Conservation (phyloP, 805 yeast genomes). For the Alloascoidea africana region DNA sequence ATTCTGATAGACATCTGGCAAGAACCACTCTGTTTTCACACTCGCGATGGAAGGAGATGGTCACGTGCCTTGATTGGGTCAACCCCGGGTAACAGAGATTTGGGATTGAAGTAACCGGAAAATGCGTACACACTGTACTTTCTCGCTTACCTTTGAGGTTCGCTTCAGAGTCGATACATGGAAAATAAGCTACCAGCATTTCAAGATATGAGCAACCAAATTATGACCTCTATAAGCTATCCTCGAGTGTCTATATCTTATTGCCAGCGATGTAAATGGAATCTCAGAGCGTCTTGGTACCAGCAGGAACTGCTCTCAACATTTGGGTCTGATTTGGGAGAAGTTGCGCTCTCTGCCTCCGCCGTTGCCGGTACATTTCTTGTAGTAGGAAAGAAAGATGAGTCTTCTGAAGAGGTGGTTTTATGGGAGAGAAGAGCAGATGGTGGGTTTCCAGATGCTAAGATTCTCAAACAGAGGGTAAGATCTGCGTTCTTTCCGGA, state of each 20-base stretch:
- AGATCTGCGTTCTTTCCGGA: constrained; percentile 44
- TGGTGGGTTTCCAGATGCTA: constrained; percentile 83
- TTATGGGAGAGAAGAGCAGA: constrained; percentile 48
- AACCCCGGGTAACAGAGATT: too few relatives aligned
- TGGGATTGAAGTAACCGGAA: too few relatives aligned
- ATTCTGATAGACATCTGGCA: too few relatives aligned
- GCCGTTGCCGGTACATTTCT: constrained; percentile 40
- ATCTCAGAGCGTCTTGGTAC: constrained; percentile 78
- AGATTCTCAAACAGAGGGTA: constrained; percentile 53
- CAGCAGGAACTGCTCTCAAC: constrained; percentile 77
- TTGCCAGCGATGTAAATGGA: constrained; percentile 83
- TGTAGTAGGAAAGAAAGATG: constrained; percentile 30
- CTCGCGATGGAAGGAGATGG: too few relatives aligned
- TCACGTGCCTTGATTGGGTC: too few relatives aligned
- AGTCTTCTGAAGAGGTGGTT: constrained; percentile 15
- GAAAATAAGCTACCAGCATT: too few relatives aligned
- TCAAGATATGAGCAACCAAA: too few relatives aligned
- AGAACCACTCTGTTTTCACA: too few relatives aligned
- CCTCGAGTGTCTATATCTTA: constrained; percentile 59
- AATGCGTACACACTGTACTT: too few relatives aligned
- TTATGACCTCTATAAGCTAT: constrained; percentile 17
- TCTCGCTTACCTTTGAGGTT: too few relatives aligned
- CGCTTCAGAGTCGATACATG: too few relatives aligned
- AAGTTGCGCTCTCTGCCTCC: constrained; percentile 34
- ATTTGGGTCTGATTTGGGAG: constrained; percentile 42